Base-by-base conservation (phyloP, 2,329 filamentous ascomycete genomes). In the Clonostachys rhizophaga region DNA sequence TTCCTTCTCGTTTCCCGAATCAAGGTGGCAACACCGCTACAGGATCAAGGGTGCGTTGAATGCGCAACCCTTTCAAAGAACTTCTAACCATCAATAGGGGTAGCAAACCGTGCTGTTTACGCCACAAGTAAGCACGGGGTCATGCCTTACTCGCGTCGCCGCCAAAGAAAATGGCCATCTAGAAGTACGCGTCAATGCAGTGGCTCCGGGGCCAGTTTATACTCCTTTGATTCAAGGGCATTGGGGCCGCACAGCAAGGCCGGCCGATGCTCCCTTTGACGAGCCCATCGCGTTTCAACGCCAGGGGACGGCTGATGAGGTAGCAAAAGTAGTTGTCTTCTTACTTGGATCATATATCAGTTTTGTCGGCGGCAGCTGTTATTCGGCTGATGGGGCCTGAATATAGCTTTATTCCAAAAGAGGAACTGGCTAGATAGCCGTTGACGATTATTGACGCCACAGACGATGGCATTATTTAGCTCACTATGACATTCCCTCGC, bases 141-240 rank as follows among this genome's bases (percentile, higher is more conserved):
- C 34, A 17, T 65, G 66, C 11, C 50, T 69, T 33, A 68, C 66
- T 12, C 54, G 55, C 42, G 60, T 63, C 3, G 66, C 66, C 6
- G 66, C 66, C 47, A 65, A 65, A 42, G 66, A 69, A 49, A 60
- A 64, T 30, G 74, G 73, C 33, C 53, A 59, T 18, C 64, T 71
- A 39, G 70, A 75, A 50, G 59, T 78, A 35, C 57, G 66, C 34
- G 58, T 69, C 48, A 78, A 78, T 49, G 68, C 69, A 13, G 70
- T 75, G 12, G 70, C 72, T 7, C 73, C 72, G 0, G 75, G 74
- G 6, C 64, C 72, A 6, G 76, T 78, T 44, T 65, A 70, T 49
- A 79, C 75, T 17, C 75, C 74, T 8, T 50, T 78, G 55, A 70
- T 78, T 67, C 63, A 71, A 49, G 66, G 70, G 55, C 58, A 65